These are phyloP conservation scores for Verruconis gallopava DNA, from an alignment of 2,329 filamentous ascomycete species.

Conservation along the genomic window DNA sequence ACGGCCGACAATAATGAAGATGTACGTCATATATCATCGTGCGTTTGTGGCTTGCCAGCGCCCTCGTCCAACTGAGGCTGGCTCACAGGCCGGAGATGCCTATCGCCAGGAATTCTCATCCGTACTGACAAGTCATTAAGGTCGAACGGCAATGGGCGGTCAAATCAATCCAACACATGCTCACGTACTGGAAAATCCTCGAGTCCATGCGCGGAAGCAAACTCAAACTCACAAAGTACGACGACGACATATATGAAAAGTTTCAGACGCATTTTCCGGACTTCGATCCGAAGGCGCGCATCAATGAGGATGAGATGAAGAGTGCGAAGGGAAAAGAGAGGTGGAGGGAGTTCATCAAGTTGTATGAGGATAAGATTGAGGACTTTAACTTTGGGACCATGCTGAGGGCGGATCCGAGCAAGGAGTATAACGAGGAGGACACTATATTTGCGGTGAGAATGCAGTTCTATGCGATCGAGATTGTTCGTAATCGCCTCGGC, in stretches of 20 bases:
- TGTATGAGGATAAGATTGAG: slow-evolving; percentile 87
- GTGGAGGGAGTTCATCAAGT: slow-evolving; percentile 90
- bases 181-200: slow-evolving; percentile 93
- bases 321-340: slow-evolving; percentile 87
- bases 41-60: too few species aligned
- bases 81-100: too few species aligned
- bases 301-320: slow-evolving; percentile 95
- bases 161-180: slow-evolving; percentile 92
- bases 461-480: slow-evolving; percentile 75
- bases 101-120: not conserved
- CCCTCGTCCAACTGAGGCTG: too few species aligned
- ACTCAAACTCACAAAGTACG: slow-evolving; percentile 81
- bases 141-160: slow-evolving; percentile 99
- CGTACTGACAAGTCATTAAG: slow-evolving; percentile 33
- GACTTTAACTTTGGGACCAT: slow-evolving; percentile 99
- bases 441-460: slow-evolving; percentile 79
- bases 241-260: slow-evolving; percentile 88
- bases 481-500: slow-evolving; percentile 67
- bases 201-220: slow-evolving; percentile 81
- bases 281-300: slow-evolving; percentile 66
- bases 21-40: slow-evolving; percentile 31
- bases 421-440: slow-evolving; percentile 74
- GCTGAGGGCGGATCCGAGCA: slow-evolving; percentile 62
- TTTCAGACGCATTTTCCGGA: slow-evolving; percentile 83
- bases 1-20: slow-evolving; percentile 58